Percentiles rank a stretch among this genome's conserved stretches.
Evolutionary conservation across 108 stramenopile genomes (phyloP).

Genomic region (Cyclotella atomus): DNA sequence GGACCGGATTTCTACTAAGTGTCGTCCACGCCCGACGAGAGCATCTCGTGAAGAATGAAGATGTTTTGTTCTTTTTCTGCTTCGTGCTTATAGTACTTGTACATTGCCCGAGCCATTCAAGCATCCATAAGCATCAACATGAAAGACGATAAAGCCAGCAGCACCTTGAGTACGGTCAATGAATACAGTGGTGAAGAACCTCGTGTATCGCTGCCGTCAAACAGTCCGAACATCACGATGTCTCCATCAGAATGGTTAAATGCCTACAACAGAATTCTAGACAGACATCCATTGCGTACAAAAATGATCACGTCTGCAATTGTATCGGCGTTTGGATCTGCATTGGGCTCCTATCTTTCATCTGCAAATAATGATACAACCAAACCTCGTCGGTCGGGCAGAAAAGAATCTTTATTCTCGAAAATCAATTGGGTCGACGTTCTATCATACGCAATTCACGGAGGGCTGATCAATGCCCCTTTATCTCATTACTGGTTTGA

Average conservation of each 20-base stretch:
- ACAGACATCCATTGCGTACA: conserved; percentile 39
- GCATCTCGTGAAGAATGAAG: no score
- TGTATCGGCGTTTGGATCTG: conserved; percentile 39
- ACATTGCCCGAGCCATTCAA: no score
- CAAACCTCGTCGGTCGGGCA: not conserved
- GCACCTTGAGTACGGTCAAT: not conserved
- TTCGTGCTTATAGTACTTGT: no score
- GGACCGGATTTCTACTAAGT: no score
- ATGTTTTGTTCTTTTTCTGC: no score
- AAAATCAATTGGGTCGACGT: conserved; percentile 53
- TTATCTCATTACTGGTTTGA: conserved; percentile 51
- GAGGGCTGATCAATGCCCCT: conserved; percentile 41
- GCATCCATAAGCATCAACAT: not conserved
- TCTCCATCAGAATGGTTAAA: conserved; percentile 37
- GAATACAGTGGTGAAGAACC: not conserved
- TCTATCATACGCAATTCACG: conserved; percentile 40
- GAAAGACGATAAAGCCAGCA: not conserved
- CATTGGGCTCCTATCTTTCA: conserved; percentile 30
- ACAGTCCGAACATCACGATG: conserved; percentile 1
- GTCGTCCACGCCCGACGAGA: no score
- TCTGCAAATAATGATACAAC: not conserved
- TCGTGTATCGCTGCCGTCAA: not conserved
- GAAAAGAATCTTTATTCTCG: conserved; percentile 7
- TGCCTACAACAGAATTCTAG: conserved; percentile 43
- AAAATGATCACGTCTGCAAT: conserved; percentile 49